Conservation (phyloP, 768 basidiomycete genomes). For the Tricholoma matsutake region DNA sequence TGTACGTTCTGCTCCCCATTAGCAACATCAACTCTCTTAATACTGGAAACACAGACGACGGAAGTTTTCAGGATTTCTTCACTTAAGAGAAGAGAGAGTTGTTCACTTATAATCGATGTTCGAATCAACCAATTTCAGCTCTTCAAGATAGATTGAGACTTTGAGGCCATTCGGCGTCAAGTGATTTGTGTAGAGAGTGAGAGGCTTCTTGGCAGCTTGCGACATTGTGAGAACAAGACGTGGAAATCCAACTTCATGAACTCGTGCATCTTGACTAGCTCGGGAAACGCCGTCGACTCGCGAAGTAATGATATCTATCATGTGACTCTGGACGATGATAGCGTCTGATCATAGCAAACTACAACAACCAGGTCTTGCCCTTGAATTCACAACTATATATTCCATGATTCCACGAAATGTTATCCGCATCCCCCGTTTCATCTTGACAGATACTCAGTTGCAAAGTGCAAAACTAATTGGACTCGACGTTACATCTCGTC, state of each 20-base stretch:
- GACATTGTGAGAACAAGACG: background rate
- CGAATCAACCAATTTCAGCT: slow-evolving; percentile 40
- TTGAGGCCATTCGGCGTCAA: slow-evolving; percentile 23
- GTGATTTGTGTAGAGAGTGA: slow-evolving; percentile 18
- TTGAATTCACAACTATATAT: too few species aligned
- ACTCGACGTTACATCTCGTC: background rate
- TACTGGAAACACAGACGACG: slow-evolving; percentile 26
- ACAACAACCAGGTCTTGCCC: background rate
- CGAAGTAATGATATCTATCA: too few species aligned
- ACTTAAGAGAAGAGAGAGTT: background rate
- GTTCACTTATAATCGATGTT: slow-evolving; percentile 42
- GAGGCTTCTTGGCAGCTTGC: slow-evolving; percentile 2
- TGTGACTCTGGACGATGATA: background rate
- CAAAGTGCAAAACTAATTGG: background rate
- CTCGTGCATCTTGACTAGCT: background rate
- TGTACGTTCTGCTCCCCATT: slow-evolving; percentile 72
- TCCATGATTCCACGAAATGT: slow-evolving; percentile 6
- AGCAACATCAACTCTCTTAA: slow-evolving; percentile 51
- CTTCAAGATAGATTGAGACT: slow-evolving; percentile 16
- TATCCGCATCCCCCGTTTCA: slow-evolving; percentile 10
- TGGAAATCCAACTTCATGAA: background rate
- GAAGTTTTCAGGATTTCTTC: background rate
- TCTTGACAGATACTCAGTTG: slow-evolving; percentile 6
- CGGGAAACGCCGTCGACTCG: background rate
- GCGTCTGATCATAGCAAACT: background rate